Evolutionary conservation across 257 asterid species (phyloP).

Genomic region (Ocimum tenuiflorum): DNA sequence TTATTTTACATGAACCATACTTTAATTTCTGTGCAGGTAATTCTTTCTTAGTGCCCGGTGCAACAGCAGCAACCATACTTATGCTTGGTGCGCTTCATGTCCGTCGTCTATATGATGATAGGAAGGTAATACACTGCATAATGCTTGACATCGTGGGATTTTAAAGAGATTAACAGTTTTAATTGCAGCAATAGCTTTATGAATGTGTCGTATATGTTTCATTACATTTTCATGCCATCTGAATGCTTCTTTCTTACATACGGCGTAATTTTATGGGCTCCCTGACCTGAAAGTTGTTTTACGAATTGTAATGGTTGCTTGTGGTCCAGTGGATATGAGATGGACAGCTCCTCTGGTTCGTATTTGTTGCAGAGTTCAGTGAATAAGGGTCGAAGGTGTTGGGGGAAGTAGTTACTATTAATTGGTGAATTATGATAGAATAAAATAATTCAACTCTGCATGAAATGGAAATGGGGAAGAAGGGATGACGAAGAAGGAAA

Average conservation of each 20-base stretch:
- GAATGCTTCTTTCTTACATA: not conserved
- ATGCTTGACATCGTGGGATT: not conserved
- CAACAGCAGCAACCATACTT: conserved; percentile 80
- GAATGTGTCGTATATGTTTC: not conserved
- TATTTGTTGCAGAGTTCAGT: not conserved
- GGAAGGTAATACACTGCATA: conserved; percentile 42
- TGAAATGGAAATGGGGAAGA: not conserved
- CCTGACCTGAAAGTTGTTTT: not conserved
- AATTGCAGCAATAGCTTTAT: not conserved
- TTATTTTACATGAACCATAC: not conserved
- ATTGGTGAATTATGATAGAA: not conserved
- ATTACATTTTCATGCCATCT: not conserved
- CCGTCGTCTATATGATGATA: conserved; percentile 82
- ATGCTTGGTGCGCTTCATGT: conserved; percentile 97
- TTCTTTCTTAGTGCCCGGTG: conserved; percentile 72
- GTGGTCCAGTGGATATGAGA: not conserved
- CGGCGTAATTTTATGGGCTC: not conserved
- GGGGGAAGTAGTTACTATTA: not conserved
- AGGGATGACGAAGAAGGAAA: not conserved
- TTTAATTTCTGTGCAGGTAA: conserved; percentile 43
- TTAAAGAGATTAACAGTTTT: not conserved
- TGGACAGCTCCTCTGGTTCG: not conserved
- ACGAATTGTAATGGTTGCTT: not conserved
- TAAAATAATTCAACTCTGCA: not conserved
- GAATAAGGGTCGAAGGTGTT: not conserved